Base-by-base conservation (phyloP, 306 rosid species). In the Malus sieversii region DNA sequence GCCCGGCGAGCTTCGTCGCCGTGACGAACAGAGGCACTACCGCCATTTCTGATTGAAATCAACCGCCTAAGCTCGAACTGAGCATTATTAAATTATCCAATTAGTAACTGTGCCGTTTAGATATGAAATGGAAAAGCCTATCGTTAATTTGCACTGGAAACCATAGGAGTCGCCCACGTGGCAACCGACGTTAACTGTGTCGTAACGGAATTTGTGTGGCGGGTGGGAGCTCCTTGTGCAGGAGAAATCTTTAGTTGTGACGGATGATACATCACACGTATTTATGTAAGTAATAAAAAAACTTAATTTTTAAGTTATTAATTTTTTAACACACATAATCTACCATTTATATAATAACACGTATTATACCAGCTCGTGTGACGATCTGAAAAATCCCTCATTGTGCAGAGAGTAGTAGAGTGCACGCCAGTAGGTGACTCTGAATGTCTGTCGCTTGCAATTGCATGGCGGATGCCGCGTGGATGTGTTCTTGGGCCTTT, bases 1-100 rank as follows among this genome's bases (percentile, higher is more conserved):
- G 75, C 70, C 95, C 93, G 84, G 92, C 95, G 76, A 94, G 83
- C 88, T 94, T 92, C 20, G 98, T 90, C 8, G 90, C 97, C 6
- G 91, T 42, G 38, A 83, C 62, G 79, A 94, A 94, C 66, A 94
- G 80, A 12, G 90, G 79, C 7, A 79, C 84, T 1, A 86, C 59
- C 72, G 96, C 74, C 98, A 94, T 89, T 10, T 40, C 27, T 4
- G 40, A 44, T 25, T 40, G 58, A 48, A 63, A 25, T 52, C 4
- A 40, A 35, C 16, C 3, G 25, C 29, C 60, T 1, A 40, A 4
- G 52, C 9, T 61, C 6, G 3, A 16, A 66, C 70, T 35, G 70
- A 20, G 70, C 51, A 32, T 32, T 60, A 15, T 48, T 5, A 2
- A 61, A 27, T 8, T 8, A 14, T 3, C 4, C 32, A 32, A 3